Conservation (phyloP, 75 land plant species). For the Pseudotsuga menziesii region DNA sequence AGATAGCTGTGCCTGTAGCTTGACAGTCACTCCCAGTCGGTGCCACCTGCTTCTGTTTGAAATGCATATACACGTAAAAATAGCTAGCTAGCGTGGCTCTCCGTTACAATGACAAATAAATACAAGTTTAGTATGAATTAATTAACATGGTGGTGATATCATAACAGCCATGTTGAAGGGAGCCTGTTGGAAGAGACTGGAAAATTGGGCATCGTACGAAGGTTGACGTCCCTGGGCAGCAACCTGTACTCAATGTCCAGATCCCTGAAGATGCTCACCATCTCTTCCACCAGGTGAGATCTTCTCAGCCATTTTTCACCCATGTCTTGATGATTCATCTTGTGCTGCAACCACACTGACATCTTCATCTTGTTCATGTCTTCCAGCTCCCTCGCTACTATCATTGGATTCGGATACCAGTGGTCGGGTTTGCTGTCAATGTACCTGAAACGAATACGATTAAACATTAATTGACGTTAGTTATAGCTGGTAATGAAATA, state of each 20-base stretch:
- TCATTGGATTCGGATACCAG: slow-evolving; percentile 49
- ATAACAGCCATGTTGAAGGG: no score
- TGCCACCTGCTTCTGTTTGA: no score
- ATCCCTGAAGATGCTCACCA: slow-evolving; percentile 48
- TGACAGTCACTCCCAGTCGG: no score
- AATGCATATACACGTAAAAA: no score
- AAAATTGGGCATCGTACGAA: no score
- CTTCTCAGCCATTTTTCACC: slow-evolving; percentile 58
- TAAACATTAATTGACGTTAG: not conserved
- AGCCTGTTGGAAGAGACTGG: no score
- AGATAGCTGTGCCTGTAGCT: no score
- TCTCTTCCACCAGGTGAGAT: slow-evolving; percentile 45
- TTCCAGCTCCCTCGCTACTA: slow-evolving; percentile 55
- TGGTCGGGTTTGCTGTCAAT: slow-evolving; percentile 58
- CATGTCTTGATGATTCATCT: slow-evolving; percentile 70
- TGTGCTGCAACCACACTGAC: slow-evolving; percentile 47
- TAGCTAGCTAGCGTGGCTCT: no score
- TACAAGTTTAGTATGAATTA: no score
- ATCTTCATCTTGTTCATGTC: slow-evolving; percentile 48
- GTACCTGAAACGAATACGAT: slow-evolving; percentile 31
- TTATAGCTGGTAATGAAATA: no score
- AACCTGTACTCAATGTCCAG: slow-evolving; percentile 66
- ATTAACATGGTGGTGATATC: no score
- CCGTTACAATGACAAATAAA: no score
- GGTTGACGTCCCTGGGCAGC: slow-evolving; percentile 49